A percentile compares a stretch with the other conserved stretches of the same genome.
These are phyloP conservation scores for Sporothrix pallida DNA, from an alignment of 2,329 filamentous ascomycete genomes.

Conservation along the genomic window DNA sequence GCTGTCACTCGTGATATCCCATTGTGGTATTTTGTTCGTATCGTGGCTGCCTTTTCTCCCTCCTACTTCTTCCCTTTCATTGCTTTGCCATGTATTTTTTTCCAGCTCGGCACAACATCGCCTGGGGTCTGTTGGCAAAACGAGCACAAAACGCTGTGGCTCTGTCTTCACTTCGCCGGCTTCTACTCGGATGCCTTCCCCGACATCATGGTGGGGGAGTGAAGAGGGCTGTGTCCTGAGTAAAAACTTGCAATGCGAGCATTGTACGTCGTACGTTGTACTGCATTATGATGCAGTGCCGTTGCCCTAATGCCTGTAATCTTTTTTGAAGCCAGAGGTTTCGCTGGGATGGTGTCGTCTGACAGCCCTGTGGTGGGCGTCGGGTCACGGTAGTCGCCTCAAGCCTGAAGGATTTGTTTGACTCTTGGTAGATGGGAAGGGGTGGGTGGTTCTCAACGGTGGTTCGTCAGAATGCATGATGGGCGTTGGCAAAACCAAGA, in stretches of 20 bases:
- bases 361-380: constrained; percentile 5
- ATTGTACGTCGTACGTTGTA: background rate
- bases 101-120: background rate
- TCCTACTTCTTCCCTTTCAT: background rate
- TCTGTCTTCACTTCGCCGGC: background rate
- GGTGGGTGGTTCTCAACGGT: background rate
- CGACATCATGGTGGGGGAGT: background rate
- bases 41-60: background rate
- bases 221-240: background rate
- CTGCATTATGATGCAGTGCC: background rate
- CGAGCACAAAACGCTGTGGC: background rate
- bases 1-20: background rate
- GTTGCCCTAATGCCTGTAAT: background rate
- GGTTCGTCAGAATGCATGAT: constrained; percentile 6
- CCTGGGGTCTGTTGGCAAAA: background rate
- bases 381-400: background rate
- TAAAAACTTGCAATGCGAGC: background rate
- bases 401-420: background rate
- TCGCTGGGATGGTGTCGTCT: background rate
- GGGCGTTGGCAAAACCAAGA: constrained; percentile 1
- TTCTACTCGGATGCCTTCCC: constrained; percentile 6
- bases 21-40: background rate
- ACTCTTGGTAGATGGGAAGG: background rate
- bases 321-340: background rate
- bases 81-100: background rate